Evolutionary conservation across 495 filamentous ascomycete species (phyloP), one percentile per base, ranked within the genome.

Genomic region (Annulohypoxylon nitens): DNA sequence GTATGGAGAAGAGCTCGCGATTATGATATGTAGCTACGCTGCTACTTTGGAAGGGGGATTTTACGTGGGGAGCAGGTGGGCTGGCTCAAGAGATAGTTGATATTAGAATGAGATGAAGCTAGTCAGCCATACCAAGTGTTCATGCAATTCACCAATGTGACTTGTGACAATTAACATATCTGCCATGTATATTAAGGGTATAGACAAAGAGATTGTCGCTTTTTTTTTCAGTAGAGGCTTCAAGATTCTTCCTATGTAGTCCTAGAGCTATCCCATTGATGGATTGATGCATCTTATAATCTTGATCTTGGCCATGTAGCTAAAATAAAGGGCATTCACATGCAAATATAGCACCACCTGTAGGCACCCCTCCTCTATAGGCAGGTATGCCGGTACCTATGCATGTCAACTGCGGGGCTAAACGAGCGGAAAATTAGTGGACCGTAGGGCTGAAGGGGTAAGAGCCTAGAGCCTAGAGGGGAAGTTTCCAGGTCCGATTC

Each of bases 21-120:
- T 37, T n/a, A 11, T 53, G 25, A 25, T 33, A 11, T 7, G 64
- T 50, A 45, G 41, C 30, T 55, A 30, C 37, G 39, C 26, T 45
- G 51, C 50, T 26, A 33, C 25, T 50, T 47, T 37, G 53, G 23
- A 43, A 43, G 45, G 43, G 5, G 18, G 2, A 25, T 2, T 51
- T 10, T 30, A 54, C 14, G 25, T 26, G 12, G 25, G 0, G 23
- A 8, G 11, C 5, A n/a, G 25, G 43, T 20, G 41, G 61, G 34
- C 39, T 59, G 33, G n/a, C 23, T n/a, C 11, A 30, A 12, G 12
- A 33, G 25, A 30, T 54, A 54, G 33, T 41, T 64, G 70, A 64
- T 73, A 68, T 68, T 61, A 68, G 70, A 73, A 73, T 73, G 64
- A 68, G 51, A 71, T 47, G 61, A 66, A 47, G 62, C 57, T 62